Conservation (phyloP, 345 rosid genomes). For the Adansonia digitata region DNA sequence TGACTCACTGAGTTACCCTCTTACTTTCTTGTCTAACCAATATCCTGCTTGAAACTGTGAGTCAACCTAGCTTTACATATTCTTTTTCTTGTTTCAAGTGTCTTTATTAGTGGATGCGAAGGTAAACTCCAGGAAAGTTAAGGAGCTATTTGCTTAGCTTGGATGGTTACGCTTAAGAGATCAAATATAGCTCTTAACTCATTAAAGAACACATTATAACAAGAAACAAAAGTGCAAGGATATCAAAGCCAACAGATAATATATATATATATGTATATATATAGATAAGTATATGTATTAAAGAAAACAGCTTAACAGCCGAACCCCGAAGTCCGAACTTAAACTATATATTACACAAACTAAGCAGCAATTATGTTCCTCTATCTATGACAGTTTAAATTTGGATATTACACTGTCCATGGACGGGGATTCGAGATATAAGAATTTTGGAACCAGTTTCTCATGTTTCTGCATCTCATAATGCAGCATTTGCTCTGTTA, state of each 20-base stretch:
- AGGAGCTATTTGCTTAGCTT: too few species aligned
- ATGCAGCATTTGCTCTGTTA: neutral
- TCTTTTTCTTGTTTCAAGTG: slow-evolving; percentile 27
- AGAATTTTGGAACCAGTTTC: neutral
- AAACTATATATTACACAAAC: neutral
- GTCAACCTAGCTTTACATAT: slow-evolving; percentile 30
- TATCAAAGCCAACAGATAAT: neutral
- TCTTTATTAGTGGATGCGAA: slow-evolving; percentile 11
- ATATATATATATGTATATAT: too few species aligned
- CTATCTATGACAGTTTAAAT: neutral
- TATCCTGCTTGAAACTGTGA: too few species aligned
- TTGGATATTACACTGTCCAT: neutral
- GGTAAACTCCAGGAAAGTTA: too few species aligned
- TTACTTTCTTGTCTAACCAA: neutral
- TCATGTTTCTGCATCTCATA: neutral
- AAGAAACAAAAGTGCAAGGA: too few species aligned
- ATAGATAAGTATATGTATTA: too few species aligned
- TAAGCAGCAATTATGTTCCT: neutral
- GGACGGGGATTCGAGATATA: neutral
- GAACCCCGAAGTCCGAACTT: too few species aligned
- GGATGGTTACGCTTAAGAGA: too few species aligned
- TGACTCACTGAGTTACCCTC: neutral
- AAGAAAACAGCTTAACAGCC: neutral
- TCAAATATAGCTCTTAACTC: too few species aligned
- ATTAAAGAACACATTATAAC: too few species aligned